A percentile compares a stretch with the other conserved stretches of the same genome.
phyloP scores from a whole-genome alignment of 352 stramenopile species.

The Pythium volutum region DNA sequence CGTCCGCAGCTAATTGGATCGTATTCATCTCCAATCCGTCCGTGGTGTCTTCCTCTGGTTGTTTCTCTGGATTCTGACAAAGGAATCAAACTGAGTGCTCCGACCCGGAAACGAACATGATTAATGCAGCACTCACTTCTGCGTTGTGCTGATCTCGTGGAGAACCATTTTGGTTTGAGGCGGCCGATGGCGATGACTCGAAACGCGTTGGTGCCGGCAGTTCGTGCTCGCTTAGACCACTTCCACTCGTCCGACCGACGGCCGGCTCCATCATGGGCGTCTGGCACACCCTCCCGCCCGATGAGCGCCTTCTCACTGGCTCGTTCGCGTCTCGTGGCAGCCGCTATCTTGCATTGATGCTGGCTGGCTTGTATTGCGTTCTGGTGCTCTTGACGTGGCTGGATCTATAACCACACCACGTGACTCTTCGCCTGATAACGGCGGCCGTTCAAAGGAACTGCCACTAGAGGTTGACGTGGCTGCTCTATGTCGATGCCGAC shows the following conservation, averaged over 20 bases:
- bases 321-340: background rate
- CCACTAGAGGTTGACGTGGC: background rate
- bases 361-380: background rate
- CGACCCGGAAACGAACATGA: background rate
- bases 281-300: background rate
- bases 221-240: background rate
- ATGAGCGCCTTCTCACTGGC: background rate
- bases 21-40: background rate
- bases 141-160: background rate
- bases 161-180: background rate
- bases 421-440: constrained; percentile 13
- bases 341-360: background rate
- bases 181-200: background rate
- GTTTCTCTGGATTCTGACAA: background rate
- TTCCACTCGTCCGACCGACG: background rate
- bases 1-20: background rate
- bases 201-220: background rate
- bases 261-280: background rate
- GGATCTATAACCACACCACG: background rate
- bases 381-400: background rate
- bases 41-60: background rate
- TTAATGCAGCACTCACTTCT: background rate
- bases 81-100: background rate
- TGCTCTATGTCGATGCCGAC: too few species aligned
- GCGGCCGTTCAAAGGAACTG: constrained; percentile 4